Evolutionary conservation across 768 basidiomycete genomes (phyloP).

Genomic region (Kwoniella sp.): DNA sequence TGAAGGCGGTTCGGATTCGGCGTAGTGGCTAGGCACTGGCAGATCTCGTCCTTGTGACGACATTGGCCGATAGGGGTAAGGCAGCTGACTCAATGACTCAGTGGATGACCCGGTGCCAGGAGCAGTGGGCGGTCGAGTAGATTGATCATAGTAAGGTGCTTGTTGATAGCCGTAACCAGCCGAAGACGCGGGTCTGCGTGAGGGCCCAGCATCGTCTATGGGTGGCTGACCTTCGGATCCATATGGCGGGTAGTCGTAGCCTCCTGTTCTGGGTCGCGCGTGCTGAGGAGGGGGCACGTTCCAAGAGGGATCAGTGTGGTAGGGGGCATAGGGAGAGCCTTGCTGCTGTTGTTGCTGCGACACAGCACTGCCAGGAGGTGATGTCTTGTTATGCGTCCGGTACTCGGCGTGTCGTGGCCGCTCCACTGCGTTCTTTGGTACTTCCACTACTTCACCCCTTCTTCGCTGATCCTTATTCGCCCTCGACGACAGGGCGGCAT

Average conservation of each 20-base stretch:
- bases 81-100: conserved; percentile 36
- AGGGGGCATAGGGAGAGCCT: conserved; percentile 36
- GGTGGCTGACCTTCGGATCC: conserved; percentile 18
- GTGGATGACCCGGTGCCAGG: conserved; percentile 31
- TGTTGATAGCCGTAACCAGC: conserved; percentile 32
- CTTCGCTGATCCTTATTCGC: conserved; percentile 53
- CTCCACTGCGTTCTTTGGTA: conserved; percentile 52
- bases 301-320: conserved; percentile 24
- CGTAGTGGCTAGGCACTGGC: conserved; percentile 45
- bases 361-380: conserved; percentile 1
- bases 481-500: conserved; percentile 50
- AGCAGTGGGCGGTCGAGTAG: conserved; percentile 27
- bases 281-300: conserved; percentile 23
- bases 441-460: conserved; percentile 54
- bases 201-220: conserved; percentile 36
- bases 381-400: conserved; percentile 22
- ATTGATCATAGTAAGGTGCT: conserved; percentile 37
- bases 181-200: conserved; percentile 40
- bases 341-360: conserved; percentile 9
- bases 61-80: conserved; percentile 49
- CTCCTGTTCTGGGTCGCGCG: conserved; percentile 38
- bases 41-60: conserved; percentile 48
- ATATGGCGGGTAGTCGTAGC: conserved; percentile 40
- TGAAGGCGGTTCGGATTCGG: conserved; percentile 49
- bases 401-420: conserved; percentile 43